Conservation (phyloP, 176 grass and related monocot genomes). For the bread wheat (Triticum aestivum) region IWGSC_CS_RefSeq_v2.1 NC_057804.1:29878295-29878794, state of each 20-base stretch:
- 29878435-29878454: not conserved
- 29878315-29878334: not conserved
- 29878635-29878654: not conserved
- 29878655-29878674: not conserved
- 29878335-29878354: conserved; percentile 3
- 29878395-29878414: not conserved
- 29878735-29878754: not conserved
- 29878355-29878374: not conserved
- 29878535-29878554: not conserved
- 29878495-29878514: not conserved
- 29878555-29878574: not conserved
- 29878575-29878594: not conserved
- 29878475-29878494: not conserved
- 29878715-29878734: not conserved
- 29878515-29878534: not conserved
- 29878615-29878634: conserved; percentile 4
- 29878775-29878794: conserved; percentile 4
- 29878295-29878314: no score
- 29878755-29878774: not conserved
- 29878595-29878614: not conserved
- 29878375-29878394: not conserved
- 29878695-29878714: not conserved
- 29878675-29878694: no score
- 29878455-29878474: not conserved
- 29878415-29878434: not conserved